Conservation (phyloP, 1,139 yeast genomes). For the Blastobotrys arbuscula region DNA sequence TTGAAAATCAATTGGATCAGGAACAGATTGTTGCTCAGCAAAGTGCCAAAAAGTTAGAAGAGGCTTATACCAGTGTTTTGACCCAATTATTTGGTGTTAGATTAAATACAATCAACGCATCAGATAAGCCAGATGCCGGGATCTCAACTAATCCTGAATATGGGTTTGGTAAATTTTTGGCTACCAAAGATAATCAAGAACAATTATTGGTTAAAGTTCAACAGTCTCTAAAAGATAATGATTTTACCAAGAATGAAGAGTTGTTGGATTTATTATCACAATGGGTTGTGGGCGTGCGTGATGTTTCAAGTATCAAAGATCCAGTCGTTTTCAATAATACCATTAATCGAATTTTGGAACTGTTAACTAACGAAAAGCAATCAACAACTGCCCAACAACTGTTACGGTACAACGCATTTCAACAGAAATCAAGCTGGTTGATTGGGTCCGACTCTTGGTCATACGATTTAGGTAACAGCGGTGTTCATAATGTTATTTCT, state of each 20-base stretch:
- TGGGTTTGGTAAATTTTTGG: slow-evolving; percentile 76
- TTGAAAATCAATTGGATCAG: slow-evolving; percentile 13
- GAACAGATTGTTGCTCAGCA: slow-evolving; percentile 36
- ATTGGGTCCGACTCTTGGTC: slow-evolving; percentile 96
- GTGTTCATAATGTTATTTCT: slow-evolving; percentile 78
- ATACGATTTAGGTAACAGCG: slow-evolving; percentile 85
- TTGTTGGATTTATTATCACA: slow-evolving; percentile 57
- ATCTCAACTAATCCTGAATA: slow-evolving; percentile 60
- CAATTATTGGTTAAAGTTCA: slow-evolving; percentile 47
- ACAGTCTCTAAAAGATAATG: slow-evolving; percentile 44
- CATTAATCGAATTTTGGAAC: slow-evolving; percentile 36
- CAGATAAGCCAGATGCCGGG: slow-evolving; percentile 41
- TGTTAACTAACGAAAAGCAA: slow-evolving; percentile 34
- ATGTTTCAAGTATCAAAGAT: slow-evolving; percentile 25
- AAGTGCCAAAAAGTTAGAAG: slow-evolving; percentile 55
- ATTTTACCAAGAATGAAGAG: slow-evolving; percentile 43
- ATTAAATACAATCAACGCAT: slow-evolving; percentile 56
- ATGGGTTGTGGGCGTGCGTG: slow-evolving; percentile 48
- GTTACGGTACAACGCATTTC: slow-evolving; percentile 37
- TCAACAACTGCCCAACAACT: slow-evolving; percentile 44
- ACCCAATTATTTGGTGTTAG: slow-evolving; percentile 53
- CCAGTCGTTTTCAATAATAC: slow-evolving; percentile 20
- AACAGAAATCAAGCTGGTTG: slow-evolving; percentile 62
- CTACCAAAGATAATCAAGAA: slow-evolving; percentile 42
- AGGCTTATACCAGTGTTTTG: slow-evolving; percentile 72